These are phyloP conservation scores for Saccharomycopsis sp. DNA, from an alignment of 805 yeast species.

Conservation along the genomic window DNA sequence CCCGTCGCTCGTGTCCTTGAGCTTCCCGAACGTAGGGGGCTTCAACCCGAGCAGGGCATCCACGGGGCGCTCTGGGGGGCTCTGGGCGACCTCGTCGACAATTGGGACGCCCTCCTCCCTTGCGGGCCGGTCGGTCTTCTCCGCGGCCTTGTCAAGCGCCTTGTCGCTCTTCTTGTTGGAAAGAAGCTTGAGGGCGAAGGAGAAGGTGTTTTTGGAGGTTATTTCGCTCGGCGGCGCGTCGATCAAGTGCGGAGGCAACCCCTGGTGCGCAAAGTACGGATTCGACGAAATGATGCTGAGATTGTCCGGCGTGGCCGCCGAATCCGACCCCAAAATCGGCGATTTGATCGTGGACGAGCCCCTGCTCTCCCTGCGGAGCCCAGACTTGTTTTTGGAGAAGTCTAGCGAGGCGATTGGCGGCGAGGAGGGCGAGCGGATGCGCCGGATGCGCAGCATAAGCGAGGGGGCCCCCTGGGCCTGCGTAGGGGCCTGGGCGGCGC, in stretches of 20 bases:
- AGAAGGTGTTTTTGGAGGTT: constrained; percentile 27
- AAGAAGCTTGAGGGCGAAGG: constrained; percentile 27
- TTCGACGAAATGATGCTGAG: constrained; percentile 28
- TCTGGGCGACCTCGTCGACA: constrained; percentile 1
- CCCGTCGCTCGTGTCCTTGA: constrained; percentile 15
- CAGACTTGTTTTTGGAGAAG: background rate
- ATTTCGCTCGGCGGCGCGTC: constrained; percentile 22
- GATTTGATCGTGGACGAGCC: constrained; percentile 1
- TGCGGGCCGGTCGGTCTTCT: constrained; percentile 12
- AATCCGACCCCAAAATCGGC: constrained; percentile 3
- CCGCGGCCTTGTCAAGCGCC: constrained; percentile 32
- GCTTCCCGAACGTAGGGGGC: constrained; percentile 17
- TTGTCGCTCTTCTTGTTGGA: constrained; percentile 25
- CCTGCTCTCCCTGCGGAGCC: constrained; percentile 3
- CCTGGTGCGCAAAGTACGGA: constrained; percentile 53
- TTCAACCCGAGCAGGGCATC: constrained; percentile 9
- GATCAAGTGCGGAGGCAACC: constrained; percentile 46
- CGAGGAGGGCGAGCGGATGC: constrained; percentile 32
- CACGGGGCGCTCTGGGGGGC: background rate
- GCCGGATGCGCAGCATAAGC: constrained; percentile 29
- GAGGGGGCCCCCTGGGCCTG: constrained; percentile 20
- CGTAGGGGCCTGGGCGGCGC: constrained; percentile 6
- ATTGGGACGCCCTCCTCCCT: constrained; percentile 11
- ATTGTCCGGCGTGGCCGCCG: constrained; percentile 8
- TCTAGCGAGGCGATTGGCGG: constrained; percentile 23